Base-by-base conservation (phyloP, 257 asterid genomes). In the Nicotiana undulata region DNA sequence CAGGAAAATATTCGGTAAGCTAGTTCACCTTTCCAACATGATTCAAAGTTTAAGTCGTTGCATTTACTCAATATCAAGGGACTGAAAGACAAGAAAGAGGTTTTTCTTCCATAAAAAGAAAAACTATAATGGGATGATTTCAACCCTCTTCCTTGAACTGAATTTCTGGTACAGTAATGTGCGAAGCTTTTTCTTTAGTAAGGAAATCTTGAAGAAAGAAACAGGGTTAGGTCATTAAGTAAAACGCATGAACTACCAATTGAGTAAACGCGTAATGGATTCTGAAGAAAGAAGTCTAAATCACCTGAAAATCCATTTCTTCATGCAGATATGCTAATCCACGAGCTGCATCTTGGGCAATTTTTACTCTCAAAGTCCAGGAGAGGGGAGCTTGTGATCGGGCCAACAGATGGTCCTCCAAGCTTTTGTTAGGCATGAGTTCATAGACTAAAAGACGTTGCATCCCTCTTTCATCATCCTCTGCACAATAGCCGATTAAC, bases 301-400 rank as follows among this genome's bases (percentile, higher is more conserved):
- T 65, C 80, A 95, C 99, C 99, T 95, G 97, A 88, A 95, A 93
- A 80, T 93, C 98, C 98, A 95, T 92, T 89, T 93, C 96, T 86
- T 95, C 99, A 0, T 95, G 99, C 81, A 95, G 97, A 79, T 95
- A 92, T 0, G 98, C 97, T 86, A 95, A 81, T 28, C 99, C 97
- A 26, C 95, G 93, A 76, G 98, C 99, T 63, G 97, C 98, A 84
- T 93, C 99, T 80, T 87, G 98, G 10, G 97, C 97, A 76, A 95
- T 91, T 86, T 81, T 91, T 70, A 95, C 76, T 82, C 99, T 89
- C 83, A 82, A 80, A 22, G 83, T 65, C 99, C 99, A 95, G 0
- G 95, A 87, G 61, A 93, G 94, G 79, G 94, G 88, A 81, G 92
- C n/a, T 6, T 84, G 83, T 6, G 92, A 82, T 49, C 97, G 92